Base-by-base conservation (phyloP, 495 filamentous ascomycete genomes). In the Elaphomyces granulatus region DNA sequence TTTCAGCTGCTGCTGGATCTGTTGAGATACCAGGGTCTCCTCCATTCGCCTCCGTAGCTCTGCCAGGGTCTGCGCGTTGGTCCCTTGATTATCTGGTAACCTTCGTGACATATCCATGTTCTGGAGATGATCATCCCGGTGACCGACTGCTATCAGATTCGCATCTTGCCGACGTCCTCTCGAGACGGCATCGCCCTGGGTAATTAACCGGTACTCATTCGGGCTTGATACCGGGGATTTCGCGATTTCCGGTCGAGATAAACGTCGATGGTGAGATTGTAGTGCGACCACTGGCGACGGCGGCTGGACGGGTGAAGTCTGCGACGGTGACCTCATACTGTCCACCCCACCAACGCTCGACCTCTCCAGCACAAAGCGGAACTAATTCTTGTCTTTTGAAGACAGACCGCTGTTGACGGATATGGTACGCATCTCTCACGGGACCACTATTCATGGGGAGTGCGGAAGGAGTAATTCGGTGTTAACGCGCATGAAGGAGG, bases 1-100 rank as follows among this genome's bases (percentile, higher is more conserved):
- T 33, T 37, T 36, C 31, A 54, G 49, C 16, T 60, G 55, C 14
- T 60, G 60, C 40, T 60, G 60, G 56, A 58, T 62, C 40, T 69
- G 65, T 38, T 67, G 63, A 41, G 62, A 63, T 12, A 61, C 59
- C 12, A 69, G 47, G 34, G 66, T 45, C 34, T 67, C 62, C 44
- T 69, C 65, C 65, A 69, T 69, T 50, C 64, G 60, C 46, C 58
- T 55, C 23, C 58, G 56, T 23, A 67, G 42, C 36, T 63, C 60
- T 30, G 63, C 58, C 1, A 69, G 46, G 6, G 60, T 66, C 35
- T 63, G 62, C 31, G 58, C 50, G 32, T 54, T 63, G 32, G 52
- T 57, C 32, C 52, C 61, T 31, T 56, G 56, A 17, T 67, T 28
- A 6, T 28, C 23, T 28, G 6, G 23, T 6, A 12, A 6, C 6